A percentile compares a stretch with the other conserved stretches of the same genome.
Conservation (phyloP, 768 basidiomycete species). For the Macrolepiota dolichaula region DNA sequence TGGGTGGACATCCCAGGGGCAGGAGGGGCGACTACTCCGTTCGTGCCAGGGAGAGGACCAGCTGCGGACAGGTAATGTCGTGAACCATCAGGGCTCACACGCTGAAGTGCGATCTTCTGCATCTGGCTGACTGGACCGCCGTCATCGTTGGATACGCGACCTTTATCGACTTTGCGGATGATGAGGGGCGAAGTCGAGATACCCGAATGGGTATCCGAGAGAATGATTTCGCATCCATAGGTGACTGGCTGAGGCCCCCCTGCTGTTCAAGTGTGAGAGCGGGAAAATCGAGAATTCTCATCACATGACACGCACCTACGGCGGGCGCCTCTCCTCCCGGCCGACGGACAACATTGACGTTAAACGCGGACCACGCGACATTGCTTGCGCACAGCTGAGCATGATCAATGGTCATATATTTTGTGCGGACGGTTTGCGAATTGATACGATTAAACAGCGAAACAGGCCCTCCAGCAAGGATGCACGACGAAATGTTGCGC, state of each 20-base stretch:
- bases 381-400: conserved; percentile 86
- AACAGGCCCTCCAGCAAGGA: conserved; percentile 84
- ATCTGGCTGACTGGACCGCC: conserved; percentile 94
- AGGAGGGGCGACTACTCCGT: conserved; percentile 64
- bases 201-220: conserved; percentile 83
- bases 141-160: conserved; percentile 80
- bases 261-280: conserved; percentile 37
- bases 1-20: conserved; percentile 74
- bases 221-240: conserved; percentile 85
- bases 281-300: conserved; percentile 28
- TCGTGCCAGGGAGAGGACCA: conserved; percentile 77
- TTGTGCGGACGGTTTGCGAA: conserved; percentile 93
- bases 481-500: conserved; percentile 87
- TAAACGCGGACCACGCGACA: conserved; percentile 91
- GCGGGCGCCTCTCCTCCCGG: conserved; percentile 57
- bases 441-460: conserved; percentile 96
- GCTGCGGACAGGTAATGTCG: conserved; percentile 89
- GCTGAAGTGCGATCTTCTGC: conserved; percentile 92
- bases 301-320: conserved; percentile 66
- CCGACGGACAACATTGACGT: conserved; percentile 82
- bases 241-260: conserved; percentile 82
- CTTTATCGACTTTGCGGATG: conserved; percentile 92
- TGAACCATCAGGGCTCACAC: conserved; percentile 77
- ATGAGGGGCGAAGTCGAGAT: conserved; percentile 82
- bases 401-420: conserved; percentile 93